Conservation (phyloP, 2,329 filamentous ascomycete species). For the Colletotrichum tamarilloi region DNA sequence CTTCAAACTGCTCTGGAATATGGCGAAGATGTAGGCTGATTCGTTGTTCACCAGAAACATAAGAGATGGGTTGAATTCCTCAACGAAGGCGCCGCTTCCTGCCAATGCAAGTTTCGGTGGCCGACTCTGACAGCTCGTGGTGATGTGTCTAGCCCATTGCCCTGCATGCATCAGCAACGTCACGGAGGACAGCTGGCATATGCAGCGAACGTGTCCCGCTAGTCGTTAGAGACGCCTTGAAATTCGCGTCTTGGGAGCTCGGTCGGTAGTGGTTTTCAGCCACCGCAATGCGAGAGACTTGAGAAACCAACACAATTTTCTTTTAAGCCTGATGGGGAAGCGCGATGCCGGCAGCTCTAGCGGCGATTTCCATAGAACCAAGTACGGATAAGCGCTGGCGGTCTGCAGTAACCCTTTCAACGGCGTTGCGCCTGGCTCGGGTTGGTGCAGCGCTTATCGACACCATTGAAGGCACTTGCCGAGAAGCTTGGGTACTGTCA, state of each 20-base stretch:
- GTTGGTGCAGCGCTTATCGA: slow-evolving; percentile 1
- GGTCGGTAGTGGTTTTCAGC: background rate
- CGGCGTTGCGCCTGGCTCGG: background rate
- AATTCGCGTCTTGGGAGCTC: background rate
- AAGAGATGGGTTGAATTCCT: background rate
- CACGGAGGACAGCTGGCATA: slow-evolving; percentile 1
- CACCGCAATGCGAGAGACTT: slow-evolving; percentile 7
- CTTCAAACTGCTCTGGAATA: background rate
- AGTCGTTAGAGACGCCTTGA: background rate
- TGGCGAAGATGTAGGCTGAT: slow-evolving; percentile 1
- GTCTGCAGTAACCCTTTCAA: background rate
- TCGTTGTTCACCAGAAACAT: background rate
- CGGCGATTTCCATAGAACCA: slow-evolving; percentile 13
- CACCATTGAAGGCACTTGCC: slow-evolving; percentile 14
- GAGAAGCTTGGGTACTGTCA: background rate
- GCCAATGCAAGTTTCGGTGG: slow-evolving; percentile 23
- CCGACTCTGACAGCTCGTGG: slow-evolving; percentile 7
- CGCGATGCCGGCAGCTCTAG: background rate
- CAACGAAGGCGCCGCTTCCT: background rate
- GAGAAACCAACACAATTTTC: background rate
- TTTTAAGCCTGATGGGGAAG: background rate
- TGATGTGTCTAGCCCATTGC: slow-evolving; percentile 6
- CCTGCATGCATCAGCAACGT: background rate
- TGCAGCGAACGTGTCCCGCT: background rate
- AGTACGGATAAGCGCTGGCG: background rate